A percentile compares a stretch with the other conserved stretches of the same genome.
Conservation (phyloP, 208 protist species). For the Trypanosoma cruzi region DNA sequence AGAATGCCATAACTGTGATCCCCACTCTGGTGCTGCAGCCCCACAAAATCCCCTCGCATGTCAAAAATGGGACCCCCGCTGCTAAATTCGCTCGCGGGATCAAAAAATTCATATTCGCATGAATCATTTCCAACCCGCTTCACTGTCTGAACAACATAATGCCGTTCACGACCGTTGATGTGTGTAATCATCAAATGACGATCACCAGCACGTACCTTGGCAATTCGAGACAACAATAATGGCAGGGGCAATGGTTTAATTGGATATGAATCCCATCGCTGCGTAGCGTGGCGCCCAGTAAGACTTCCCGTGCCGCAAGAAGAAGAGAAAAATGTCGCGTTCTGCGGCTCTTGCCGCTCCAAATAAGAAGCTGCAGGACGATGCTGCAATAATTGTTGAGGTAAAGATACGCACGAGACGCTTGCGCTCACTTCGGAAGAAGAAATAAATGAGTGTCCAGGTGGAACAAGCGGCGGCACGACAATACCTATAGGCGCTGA, state of each 20-base stretch:
- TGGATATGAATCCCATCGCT: constrained; percentile 1
- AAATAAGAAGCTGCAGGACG: neutral
- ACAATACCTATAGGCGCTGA: neutral
- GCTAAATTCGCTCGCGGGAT: constrained; percentile 38
- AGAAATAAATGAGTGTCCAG: neutral
- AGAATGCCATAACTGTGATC: constrained; percentile 51
- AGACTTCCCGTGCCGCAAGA: neutral
- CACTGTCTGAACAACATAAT: constrained; percentile 69
- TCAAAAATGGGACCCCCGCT: constrained; percentile 87
- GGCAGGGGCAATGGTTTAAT: constrained; percentile 79
- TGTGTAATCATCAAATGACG: constrained; percentile 84
- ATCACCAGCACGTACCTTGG: constrained; percentile 55
- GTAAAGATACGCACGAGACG: neutral
- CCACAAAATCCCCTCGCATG: constrained; percentile 80
- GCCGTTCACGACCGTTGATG: constrained; percentile 41
- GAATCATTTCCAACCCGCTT: constrained; percentile 60
- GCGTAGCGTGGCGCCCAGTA: neutral
- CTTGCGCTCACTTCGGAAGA: neutral
- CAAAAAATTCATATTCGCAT: constrained; percentile 65
- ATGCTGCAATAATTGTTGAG: neutral
- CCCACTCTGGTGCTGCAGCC: constrained; percentile 74
- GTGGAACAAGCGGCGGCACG: neutral
- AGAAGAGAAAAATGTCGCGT: no score
- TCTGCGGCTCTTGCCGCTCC: no score
- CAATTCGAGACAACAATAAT: constrained; percentile 67